Evolutionary conservation across 2,329 filamentous ascomycete species (phyloP), one percentile per base, ranked within the genome.

Genomic region (Alternaria gaisen): DNA sequence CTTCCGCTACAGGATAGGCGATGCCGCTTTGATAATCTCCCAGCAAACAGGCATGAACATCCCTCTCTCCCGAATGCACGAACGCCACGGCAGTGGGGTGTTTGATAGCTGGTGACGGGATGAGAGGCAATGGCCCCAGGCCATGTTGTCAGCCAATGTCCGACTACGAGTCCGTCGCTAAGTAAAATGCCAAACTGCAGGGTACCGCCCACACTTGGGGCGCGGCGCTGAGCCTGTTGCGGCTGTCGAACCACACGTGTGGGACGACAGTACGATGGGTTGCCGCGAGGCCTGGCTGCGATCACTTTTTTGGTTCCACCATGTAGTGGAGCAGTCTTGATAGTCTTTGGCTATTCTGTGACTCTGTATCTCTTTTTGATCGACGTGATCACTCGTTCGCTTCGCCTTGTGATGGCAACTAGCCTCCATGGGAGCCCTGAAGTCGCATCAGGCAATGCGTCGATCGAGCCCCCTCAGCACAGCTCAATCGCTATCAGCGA

Each of bases 41-140:
- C 40, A 36, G 36, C 28, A 36, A 50, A 57, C 60, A 60, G 63
- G 66, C 64, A 56, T 56, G 43, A 41, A 56, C 24, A 48, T 50
- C 32, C n/a, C 53, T 34, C 24, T 20, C 32, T 41, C 43, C 53
- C 53, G 53, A 56, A 30, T 48, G n/a, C 53, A 56, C 42, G 26
- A 64, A 68, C 68, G 67, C 66, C 71, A 67, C 60, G 40, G 54
- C 58, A 65, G 72, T 71, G 72, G 73, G 72, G 69, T 71, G 71
- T 66, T 36, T 70, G 70, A 73, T 72, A 74, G 56, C 64, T 64
- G 63, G 50, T 36, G 50, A 26, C 30, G 52, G 52, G 32, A 52
- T 53, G 56, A 42, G 14, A 24, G 20, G 55, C 43, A 53, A 61
- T 60, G 53, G 41, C 28, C 46, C 47, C 18, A 40, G 30, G 46